A percentile compares a stretch with the other conserved stretches of the same genome.
Evolutionary conservation across 2,329 filamentous ascomycete genomes (phyloP).

Genomic region (Xylariaceae sp.): DNA sequence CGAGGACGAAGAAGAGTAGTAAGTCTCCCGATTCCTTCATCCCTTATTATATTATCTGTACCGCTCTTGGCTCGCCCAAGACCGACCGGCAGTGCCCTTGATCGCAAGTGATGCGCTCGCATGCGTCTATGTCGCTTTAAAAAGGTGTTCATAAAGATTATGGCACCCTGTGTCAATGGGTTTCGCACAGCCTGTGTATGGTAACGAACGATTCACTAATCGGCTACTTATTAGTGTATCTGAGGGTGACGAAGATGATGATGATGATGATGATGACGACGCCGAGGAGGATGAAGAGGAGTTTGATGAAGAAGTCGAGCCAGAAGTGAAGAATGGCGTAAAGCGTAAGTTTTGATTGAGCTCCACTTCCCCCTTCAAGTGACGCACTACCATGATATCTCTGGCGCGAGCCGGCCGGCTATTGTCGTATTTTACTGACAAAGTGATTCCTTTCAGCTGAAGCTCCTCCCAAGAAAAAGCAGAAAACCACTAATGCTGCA

Average conservation of each 20-base stretch:
- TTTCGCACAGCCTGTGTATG: neutral
- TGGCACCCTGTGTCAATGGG: neutral
- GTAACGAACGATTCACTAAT: constrained; percentile 12
- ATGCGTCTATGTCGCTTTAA: constrained; percentile 29
- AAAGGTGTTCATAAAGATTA: neutral
- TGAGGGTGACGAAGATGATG: constrained; percentile 43
- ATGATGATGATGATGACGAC: constrained; percentile 42
- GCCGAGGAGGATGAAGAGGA: constrained; percentile 42
- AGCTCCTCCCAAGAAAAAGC: constrained; percentile 43
- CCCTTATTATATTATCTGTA: constrained; percentile 3
- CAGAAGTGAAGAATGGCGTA: constrained; percentile 41
- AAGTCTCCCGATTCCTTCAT: constrained; percentile 28
- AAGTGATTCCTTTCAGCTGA: constrained; percentile 23
- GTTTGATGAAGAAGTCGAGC: constrained; percentile 40
- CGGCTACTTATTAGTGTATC: constrained; percentile 34
- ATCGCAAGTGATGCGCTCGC: constrained; percentile 30
- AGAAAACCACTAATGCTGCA: constrained; percentile 38
- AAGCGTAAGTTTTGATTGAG: constrained; percentile 36
- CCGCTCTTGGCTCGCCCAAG: constrained; percentile 1
- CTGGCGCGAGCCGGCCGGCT: neutral
- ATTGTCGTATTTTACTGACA: constrained; percentile 17
- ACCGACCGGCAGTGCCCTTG: neutral
- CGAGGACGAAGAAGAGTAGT: constrained; percentile 47
- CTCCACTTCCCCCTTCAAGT: neutral
- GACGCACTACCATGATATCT: neutral